Percentiles rank a stretch among this genome's conserved stretches.
Evolutionary conservation across 108 stramenopile genomes (phyloP).

Genomic region (Nitzschia sp.): DNA sequence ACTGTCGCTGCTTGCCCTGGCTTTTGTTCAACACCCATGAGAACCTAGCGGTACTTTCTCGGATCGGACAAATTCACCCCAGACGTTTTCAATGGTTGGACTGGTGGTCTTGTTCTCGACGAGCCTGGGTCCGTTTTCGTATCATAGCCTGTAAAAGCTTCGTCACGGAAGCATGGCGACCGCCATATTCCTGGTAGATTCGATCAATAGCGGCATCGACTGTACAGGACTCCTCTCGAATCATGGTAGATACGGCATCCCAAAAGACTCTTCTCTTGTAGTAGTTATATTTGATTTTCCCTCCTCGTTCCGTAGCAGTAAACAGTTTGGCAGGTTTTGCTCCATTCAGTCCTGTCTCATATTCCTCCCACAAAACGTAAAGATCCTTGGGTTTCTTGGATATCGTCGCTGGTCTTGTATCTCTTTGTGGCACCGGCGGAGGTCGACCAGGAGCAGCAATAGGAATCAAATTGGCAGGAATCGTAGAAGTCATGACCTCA

Average conservation of each 20-base stretch:
- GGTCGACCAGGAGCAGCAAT: too few species aligned
- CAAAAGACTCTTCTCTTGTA: slow-evolving; percentile 15
- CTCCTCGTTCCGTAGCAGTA: slow-evolving; percentile 31
- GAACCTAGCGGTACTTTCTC: too few species aligned
- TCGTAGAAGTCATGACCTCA: too few species aligned
- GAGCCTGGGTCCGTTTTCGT: too few species aligned
- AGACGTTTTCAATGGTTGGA: too few species aligned
- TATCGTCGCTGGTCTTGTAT: background rate
- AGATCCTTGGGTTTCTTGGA: slow-evolving; percentile 19
- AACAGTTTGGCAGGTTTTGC: slow-evolving; percentile 36
- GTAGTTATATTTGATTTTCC: slow-evolving; percentile 22
- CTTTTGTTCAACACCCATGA: too few species aligned
- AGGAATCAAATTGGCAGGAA: too few species aligned
- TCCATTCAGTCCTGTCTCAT: slow-evolving; percentile 31
- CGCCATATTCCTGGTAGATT: background rate
- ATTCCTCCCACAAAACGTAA: slow-evolving; percentile 41
- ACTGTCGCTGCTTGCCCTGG: too few species aligned
- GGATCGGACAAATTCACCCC: too few species aligned
- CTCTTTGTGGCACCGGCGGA: too few species aligned
- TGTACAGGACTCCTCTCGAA: background rate
- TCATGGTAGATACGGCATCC: background rate
- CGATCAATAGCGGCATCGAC: background rate
- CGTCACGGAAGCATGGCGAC: background rate
- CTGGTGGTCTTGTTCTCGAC: too few species aligned
- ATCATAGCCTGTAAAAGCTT: background rate